Conservation (phyloP, 2,329 filamentous ascomycete species). For the Colletotrichum sp. region DNA sequence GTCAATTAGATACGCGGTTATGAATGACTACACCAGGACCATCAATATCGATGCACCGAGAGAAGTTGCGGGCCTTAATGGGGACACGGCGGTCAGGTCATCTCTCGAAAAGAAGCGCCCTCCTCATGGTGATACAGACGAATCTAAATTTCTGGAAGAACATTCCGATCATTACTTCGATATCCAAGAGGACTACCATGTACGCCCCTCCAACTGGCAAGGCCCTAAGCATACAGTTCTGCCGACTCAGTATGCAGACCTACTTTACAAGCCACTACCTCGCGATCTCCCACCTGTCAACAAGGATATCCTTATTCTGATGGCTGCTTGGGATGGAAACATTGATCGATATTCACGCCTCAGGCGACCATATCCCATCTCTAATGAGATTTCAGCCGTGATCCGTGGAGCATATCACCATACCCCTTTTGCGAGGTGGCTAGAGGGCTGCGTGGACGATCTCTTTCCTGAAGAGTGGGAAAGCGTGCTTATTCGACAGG, state of each 20-base stretch:
- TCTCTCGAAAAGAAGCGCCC: not conserved
- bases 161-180: not conserved
- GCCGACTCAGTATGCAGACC: slow-evolving; percentile 12
- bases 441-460: not conserved
- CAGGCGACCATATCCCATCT: too few species aligned
- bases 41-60: not conserved
- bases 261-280: slow-evolving; percentile 35
- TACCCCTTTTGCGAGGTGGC: slow-evolving; percentile 38
- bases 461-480: not conserved
- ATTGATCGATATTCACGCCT: slow-evolving; percentile 37
- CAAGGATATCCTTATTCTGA: slow-evolving; percentile 40
- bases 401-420: slow-evolving; percentile 41
- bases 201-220: not conserved
- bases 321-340: slow-evolving; percentile 41
- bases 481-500: slow-evolving; percentile 1
- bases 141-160: too few species aligned
- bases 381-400: slow-evolving; percentile 28
- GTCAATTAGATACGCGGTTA: slow-evolving; percentile 30
- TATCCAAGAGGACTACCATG: not conserved
- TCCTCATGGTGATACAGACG: too few species aligned
- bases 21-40: slow-evolving; percentile 38
- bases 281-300: slow-evolving; percentile 36
- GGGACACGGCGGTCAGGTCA: not conserved
- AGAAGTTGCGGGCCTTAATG: not conserved
- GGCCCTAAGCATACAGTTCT: not conserved